Evolutionary conservation across 2,329 filamentous ascomycete genomes (phyloP).

Genomic region (Penicillium griseofulvum): DNA sequence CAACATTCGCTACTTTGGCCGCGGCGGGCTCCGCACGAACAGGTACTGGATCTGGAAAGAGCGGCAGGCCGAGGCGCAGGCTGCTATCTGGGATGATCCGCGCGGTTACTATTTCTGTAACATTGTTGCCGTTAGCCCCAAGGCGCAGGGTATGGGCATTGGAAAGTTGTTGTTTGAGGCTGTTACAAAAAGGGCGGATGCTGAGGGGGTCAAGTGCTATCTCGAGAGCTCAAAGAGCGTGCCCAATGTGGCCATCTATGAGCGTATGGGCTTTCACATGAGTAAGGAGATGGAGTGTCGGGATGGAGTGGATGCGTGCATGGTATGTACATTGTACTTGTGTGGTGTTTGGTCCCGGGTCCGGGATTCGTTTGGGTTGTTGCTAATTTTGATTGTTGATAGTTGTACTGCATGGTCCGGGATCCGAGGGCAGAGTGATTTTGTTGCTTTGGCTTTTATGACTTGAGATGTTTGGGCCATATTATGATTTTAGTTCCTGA

Average conservation of each 20-base stretch:
- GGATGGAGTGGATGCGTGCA: slow-evolving; percentile 58
- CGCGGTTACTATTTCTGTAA: slow-evolving; percentile 76
- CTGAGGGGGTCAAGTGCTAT: slow-evolving; percentile 64
- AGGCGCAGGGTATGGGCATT: slow-evolving; percentile 64
- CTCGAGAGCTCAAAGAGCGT: slow-evolving; percentile 66
- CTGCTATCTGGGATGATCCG: slow-evolving; percentile 62
- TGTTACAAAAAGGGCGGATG: slow-evolving; percentile 64
- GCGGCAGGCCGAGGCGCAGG: slow-evolving; percentile 62
- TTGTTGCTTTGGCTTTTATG: background rate
- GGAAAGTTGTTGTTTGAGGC: slow-evolving; percentile 63
- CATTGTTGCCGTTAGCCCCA: slow-evolving; percentile 69
- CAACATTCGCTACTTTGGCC: slow-evolving; percentile 63
- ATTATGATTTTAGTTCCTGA: background rate
- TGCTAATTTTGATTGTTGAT: slow-evolving; percentile 1
- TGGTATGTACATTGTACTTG: slow-evolving; percentile 35
- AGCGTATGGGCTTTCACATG: slow-evolving; percentile 66
- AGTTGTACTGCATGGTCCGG: slow-evolving; percentile 31
- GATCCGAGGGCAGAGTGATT: slow-evolving; percentile 17
- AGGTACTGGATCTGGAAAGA: slow-evolving; percentile 75
- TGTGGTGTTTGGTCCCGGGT: background rate
- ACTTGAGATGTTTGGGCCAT: background rate
- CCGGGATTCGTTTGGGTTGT: background rate
- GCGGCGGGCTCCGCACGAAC: slow-evolving; percentile 64
- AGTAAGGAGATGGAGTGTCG: slow-evolving; percentile 65
- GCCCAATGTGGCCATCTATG: slow-evolving; percentile 71